Evolutionary conservation across 306 rosid species (phyloP).

Genomic region (Bauhinia variegata): DNA sequence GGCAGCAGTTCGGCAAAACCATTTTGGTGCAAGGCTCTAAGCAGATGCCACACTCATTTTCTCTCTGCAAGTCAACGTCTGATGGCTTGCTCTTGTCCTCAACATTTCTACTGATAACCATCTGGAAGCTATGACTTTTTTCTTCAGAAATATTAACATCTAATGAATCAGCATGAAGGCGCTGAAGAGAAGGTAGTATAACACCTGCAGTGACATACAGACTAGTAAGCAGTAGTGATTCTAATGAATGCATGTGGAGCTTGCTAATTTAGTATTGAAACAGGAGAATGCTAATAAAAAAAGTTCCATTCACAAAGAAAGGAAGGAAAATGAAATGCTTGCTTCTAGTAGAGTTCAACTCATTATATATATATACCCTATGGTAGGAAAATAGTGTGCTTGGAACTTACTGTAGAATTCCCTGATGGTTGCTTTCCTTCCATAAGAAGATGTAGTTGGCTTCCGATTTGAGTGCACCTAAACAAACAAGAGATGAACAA

Average conservation of each 20-base stretch:
- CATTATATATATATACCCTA: not conserved
- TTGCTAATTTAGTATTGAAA: not conserved
- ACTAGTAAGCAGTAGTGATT: not conserved
- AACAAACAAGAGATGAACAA: slow-evolving; percentile 30
- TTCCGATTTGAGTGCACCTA: slow-evolving; percentile 56
- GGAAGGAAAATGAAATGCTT: not conserved
- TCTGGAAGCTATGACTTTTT: slow-evolving; percentile 37
- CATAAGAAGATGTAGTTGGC: slow-evolving; percentile 50
- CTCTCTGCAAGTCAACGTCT: slow-evolving; percentile 61
- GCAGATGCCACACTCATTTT: slow-evolving; percentile 86
- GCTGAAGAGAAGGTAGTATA: slow-evolving; percentile 76
- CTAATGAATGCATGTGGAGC: not conserved
- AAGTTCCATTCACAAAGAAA: not conserved
- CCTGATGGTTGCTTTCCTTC: slow-evolving; percentile 65
- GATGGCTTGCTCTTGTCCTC: slow-evolving; percentile 42
- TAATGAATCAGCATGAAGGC: slow-evolving; percentile 50
- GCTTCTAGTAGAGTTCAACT: not conserved
- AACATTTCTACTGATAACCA: slow-evolving; percentile 32
- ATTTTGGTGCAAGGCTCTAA: slow-evolving; percentile 72
- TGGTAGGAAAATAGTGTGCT: not conserved
- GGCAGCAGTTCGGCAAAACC: slow-evolving; percentile 81
- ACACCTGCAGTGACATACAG: slow-evolving; percentile 55
- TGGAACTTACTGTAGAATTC: slow-evolving; percentile 61
- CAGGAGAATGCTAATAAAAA: not conserved
- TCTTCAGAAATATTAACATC: slow-evolving; percentile 46